These are phyloP conservation scores for Emergomyces orientalis DNA, from an alignment of 2,329 filamentous ascomycete species.

Conservation along the genomic window DNA sequence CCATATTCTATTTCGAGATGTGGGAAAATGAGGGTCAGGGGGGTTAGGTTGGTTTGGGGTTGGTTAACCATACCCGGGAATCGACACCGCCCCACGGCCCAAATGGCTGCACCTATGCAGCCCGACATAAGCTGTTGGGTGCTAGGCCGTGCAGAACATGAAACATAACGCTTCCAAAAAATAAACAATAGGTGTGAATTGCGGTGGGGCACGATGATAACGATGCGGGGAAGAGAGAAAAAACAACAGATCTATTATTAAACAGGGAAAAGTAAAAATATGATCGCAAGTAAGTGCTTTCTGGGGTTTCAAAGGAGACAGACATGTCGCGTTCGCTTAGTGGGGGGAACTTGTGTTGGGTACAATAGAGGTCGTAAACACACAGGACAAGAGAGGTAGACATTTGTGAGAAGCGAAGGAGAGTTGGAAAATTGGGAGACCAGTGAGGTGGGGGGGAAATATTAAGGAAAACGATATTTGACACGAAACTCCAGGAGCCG, in stretches of 20 bases:
- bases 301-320: not conserved
- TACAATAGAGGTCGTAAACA: not conserved
- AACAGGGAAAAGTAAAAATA: constrained; percentile 4
- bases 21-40: too few relatives aligned
- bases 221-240: not conserved
- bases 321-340: constrained; percentile 7
- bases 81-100: too few relatives aligned
- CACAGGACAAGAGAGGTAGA: not conserved
- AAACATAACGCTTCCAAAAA: not conserved
- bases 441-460: not conserved
- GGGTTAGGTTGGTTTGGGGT: too few relatives aligned
- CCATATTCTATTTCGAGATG: too few relatives aligned
- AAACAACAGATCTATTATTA: constrained; percentile 3
- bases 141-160: not conserved
- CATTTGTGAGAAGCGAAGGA: not conserved
- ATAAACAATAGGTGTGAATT: not conserved
- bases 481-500: constrained; percentile 3
- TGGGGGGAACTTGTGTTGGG: not conserved
- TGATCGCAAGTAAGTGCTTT: not conserved
- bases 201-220: not conserved
- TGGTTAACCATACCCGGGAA: too few relatives aligned
- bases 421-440: not conserved
- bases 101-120: not conserved
- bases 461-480: constrained; percentile 3
- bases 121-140: not conserved